Evolutionary conservation across 1,284 basidiomycete species (phyloP), one percentile per base, ranked within the genome.

Genomic region (Melampsora larici-populina): DNA sequence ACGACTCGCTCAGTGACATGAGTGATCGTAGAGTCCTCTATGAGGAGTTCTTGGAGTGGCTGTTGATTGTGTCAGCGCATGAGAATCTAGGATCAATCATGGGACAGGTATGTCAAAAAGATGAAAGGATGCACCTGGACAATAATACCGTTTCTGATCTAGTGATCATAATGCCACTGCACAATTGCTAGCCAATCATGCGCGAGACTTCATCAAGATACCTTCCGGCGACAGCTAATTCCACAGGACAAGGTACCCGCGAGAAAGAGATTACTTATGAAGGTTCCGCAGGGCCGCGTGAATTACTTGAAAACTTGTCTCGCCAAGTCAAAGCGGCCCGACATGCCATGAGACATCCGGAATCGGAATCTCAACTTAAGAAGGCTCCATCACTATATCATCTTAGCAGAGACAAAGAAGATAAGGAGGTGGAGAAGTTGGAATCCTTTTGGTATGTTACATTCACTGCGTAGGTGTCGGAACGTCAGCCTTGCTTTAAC

Each of bases 1-100:
- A 94, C 81, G 94, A 95, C 83, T 95, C 93, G 13, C 86, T 97
- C 51, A 88, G 91, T 60, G 94, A 96, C 82, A 95, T 96, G 93
- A 91, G 90, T 18, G 92, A 93, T 79, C 89, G 94, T 18, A 89
- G 89, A 3, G 86, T 89, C 7, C 85, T 97, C n/a, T 97, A 95
- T 83, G 90, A 91, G 82, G 92, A 94, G 81, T 84, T 96, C 21
- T 88, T 96, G 73, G 89, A 92, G 80, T 96, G 94, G 94, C 87
- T 96, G 9, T 91, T 92, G 91, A 92, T 91, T 1, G 91, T 96
- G 58, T 93, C 93, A 9, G 90, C 90, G 81, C 93, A 96, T 80
- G 93, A 95, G 86, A 90, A 92, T 3, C 85, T 95, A 36, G 92
- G 92, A 1, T 92, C 91, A 80, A 94, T 95, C 91, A 92, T 96